These are phyloP conservation scores for Acer saccharum DNA, from an alignment of 345 rosid genomes.

Conservation along the genomic window DNA sequence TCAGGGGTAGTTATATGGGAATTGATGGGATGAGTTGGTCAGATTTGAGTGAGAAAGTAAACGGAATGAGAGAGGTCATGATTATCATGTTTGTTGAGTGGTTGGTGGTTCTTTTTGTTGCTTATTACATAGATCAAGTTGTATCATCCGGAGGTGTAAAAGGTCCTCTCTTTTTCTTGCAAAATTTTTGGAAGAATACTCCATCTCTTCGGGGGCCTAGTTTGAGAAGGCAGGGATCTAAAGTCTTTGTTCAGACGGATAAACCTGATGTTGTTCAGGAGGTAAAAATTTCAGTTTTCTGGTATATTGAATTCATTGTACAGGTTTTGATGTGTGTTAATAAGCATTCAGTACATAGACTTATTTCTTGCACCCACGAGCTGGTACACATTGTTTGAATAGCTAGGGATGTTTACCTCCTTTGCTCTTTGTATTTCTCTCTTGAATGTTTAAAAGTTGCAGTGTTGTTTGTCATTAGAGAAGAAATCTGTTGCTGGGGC, in stretches of 20 bases:
- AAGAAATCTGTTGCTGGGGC: background rate
- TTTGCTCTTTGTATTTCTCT: background rate
- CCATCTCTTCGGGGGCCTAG: constrained; percentile 50
- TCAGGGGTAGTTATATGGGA: constrained; percentile 45
- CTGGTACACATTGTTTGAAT: background rate
- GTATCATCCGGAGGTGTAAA: constrained; percentile 52
- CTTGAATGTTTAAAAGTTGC: background rate
- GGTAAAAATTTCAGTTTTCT: constrained; percentile 42
- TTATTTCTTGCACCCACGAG: background rate
- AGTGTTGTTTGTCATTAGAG: background rate
- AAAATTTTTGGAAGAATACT: constrained; percentile 39
- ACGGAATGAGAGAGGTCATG: constrained; percentile 65
- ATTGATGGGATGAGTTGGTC: constrained; percentile 76
- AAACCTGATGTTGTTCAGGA: constrained; percentile 77
- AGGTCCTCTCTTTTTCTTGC: constrained; percentile 50
- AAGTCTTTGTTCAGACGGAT: constrained; percentile 63
- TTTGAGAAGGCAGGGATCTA: constrained; percentile 56
- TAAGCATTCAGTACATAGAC: background rate
- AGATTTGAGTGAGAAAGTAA: constrained; percentile 51
- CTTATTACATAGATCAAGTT: constrained; percentile 68
- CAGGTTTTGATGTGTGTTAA: background rate
- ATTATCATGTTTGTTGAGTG: constrained; percentile 72
- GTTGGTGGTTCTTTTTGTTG: constrained; percentile 59
- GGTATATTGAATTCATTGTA: background rate
- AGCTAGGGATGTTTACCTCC: background rate